These are phyloP conservation scores for Scheffersomyces coipomensis DNA, from an alignment of 805 yeast species.

Conservation along the genomic window DNA sequence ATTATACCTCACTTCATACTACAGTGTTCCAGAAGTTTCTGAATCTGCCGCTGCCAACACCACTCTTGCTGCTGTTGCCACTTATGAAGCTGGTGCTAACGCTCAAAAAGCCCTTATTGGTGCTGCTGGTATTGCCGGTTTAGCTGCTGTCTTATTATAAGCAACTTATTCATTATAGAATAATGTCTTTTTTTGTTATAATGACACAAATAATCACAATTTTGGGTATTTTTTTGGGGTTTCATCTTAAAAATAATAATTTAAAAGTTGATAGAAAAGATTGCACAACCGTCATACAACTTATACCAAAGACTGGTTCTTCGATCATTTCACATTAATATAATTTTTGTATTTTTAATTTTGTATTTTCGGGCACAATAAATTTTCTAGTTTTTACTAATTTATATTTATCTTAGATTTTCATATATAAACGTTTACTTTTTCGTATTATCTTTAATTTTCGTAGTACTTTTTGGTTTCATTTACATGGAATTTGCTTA, in stretches of 20 bases:
- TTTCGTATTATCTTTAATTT: no score
- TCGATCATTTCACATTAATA: no score
- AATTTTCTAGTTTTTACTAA: no score
- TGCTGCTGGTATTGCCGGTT: conserved; percentile 40
- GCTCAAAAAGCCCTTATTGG: conserved; percentile 26
- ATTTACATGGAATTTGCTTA: no score
- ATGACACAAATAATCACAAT: background rate
- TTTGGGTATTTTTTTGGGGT: background rate
- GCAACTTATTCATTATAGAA: background rate
- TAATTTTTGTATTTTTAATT: no score
- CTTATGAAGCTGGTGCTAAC: conserved; percentile 32
- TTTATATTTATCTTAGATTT: no score
- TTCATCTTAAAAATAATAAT: background rate
- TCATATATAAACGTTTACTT: no score
- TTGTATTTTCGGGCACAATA: no score
- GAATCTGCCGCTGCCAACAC: conserved; percentile 7
- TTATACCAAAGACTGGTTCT: no score
- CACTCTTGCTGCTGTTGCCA: conserved; percentile 20
- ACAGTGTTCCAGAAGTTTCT: conserved; percentile 1
- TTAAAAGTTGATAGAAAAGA: conserved; percentile 1
- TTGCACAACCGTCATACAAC: no score
- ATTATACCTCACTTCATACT: conserved; percentile 35
- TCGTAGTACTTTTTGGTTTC: no score
- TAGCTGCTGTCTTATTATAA: conserved; percentile 39
- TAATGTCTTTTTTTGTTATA: background rate